A percentile compares a stretch with the other conserved stretches of the same genome.
Conservation (phyloP, 441 rosid species). For the Eruca vesicaria region DNA sequence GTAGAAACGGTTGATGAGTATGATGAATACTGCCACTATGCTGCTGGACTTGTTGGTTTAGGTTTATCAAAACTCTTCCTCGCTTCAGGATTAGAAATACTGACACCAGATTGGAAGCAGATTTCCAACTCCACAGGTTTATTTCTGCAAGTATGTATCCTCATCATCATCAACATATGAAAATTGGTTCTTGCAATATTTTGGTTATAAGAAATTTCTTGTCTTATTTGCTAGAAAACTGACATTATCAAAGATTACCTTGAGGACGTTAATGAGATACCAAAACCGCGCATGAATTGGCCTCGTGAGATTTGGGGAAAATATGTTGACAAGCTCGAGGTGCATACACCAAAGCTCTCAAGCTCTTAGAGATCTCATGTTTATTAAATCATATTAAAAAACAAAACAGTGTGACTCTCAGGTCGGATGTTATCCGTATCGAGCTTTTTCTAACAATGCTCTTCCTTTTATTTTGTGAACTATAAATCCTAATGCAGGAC, state of each 20-base stretch:
- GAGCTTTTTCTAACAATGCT: background rate
- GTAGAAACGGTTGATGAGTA: constrained; percentile 80
- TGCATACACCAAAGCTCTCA: constrained; percentile 18
- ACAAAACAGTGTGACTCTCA: background rate
- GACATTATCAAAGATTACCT: constrained; percentile 79
- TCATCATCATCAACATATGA: background rate
- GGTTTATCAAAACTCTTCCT: constrained; percentile 82
- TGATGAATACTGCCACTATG: constrained; percentile 91
- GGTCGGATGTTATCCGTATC: background rate
- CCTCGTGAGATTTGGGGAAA: constrained; percentile 84
- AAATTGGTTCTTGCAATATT: background rate
- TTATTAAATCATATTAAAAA: background rate
- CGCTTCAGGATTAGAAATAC: constrained; percentile 65
- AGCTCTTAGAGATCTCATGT: background rate
- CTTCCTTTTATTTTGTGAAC: background rate
- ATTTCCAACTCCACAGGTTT: constrained; percentile 82
- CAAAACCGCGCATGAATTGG: constrained; percentile 92
- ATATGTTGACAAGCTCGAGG: constrained; percentile 86
- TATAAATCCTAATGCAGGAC: constrained; percentile 43
- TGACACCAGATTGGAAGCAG: constrained; percentile 39
- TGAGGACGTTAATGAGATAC: too few species aligned
- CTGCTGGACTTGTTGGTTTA: constrained; percentile 84
- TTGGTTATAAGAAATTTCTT: background rate
- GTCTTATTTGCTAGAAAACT: constrained; percentile 51
- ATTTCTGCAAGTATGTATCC: constrained; percentile 64